phyloP scores from a whole-genome alignment of 371 early-diverging fungal species.

The Actinomortierella ambigua region DNA sequence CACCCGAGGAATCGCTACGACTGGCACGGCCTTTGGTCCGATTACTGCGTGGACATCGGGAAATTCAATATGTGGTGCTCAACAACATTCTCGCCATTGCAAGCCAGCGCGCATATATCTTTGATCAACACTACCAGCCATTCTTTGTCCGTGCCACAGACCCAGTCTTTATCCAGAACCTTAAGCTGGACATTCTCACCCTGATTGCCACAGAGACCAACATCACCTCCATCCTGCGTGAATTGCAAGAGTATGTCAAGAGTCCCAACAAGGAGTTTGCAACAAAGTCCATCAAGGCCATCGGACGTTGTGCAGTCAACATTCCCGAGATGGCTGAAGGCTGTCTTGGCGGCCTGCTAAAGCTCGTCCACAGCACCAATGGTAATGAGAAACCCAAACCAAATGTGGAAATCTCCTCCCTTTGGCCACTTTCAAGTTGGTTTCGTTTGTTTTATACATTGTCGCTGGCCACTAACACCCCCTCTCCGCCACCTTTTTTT shows the following conservation, averaged over 20 bases:
- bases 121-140: slow-evolving; percentile 71
- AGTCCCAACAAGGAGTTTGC: slow-evolving; percentile 75
- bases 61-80: slow-evolving; percentile 79
- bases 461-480: background rate
- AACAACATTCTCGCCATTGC: slow-evolving; percentile 81
- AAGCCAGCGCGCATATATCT: slow-evolving; percentile 68
- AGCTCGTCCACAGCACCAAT: slow-evolving; percentile 69
- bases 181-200: slow-evolving; percentile 87
- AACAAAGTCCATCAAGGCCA: slow-evolving; percentile 73
- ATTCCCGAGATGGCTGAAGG: slow-evolving; percentile 67
- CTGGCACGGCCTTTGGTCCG: slow-evolving; percentile 81
- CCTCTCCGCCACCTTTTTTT: too few species aligned
- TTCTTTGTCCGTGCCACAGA: slow-evolving; percentile 87
- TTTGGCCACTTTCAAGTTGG: background rate
- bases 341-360: slow-evolving; percentile 67
- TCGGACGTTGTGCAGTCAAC: slow-evolving; percentile 69
- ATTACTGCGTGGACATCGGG: slow-evolving; percentile 72
- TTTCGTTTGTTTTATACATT: background rate
- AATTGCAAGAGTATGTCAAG: slow-evolving; percentile 72
- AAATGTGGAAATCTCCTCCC: background rate
- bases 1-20: slow-evolving; percentile 60
- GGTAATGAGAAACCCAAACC: too few species aligned
- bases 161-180: slow-evolving; percentile 73
- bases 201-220: slow-evolving; percentile 67
- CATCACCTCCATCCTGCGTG: slow-evolving; percentile 50